phyloP scores from a whole-genome alignment of 1,284 basidiomycete species.

The Trichosporon ovoides region DNA sequence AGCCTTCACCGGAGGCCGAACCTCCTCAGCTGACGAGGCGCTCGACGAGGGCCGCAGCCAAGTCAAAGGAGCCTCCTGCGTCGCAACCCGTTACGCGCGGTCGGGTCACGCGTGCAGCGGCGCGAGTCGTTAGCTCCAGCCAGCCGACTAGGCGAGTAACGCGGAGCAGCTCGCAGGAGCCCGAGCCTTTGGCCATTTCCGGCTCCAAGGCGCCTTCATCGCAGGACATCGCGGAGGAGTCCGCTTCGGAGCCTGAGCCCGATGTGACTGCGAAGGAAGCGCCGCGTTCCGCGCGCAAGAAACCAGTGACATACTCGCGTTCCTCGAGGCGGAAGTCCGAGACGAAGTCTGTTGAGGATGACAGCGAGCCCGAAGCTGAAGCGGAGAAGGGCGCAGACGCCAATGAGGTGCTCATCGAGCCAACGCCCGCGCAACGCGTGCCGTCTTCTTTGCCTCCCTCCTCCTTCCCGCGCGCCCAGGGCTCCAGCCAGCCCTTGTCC shows the following conservation, averaged over 20 bases:
- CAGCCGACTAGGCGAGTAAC: constrained; percentile 12
- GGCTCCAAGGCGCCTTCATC: background rate
- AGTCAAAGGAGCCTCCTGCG: background rate
- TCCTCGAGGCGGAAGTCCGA: background rate
- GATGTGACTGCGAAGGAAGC: background rate
- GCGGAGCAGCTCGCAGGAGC: constrained; percentile 7
- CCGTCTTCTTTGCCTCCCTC: constrained; percentile 7
- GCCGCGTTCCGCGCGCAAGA: background rate
- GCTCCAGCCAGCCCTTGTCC: background rate
- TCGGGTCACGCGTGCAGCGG: constrained; percentile 4
- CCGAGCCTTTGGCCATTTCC: background rate
- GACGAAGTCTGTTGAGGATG: background rate
- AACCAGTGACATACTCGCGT: background rate
- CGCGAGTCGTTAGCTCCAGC: constrained; percentile 5
- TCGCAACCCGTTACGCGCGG: background rate
- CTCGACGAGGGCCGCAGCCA: background rate
- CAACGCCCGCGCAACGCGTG: background rate
- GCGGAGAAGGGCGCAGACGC: background rate
- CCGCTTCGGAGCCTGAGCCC: constrained; percentile 8
- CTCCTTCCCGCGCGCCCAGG: background rate
- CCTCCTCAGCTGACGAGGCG: background rate
- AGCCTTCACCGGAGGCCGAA: background rate
- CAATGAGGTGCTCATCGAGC: background rate
- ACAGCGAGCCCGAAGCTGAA: background rate
- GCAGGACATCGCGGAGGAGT: constrained; percentile 8